Conservation (phyloP, 2,329 filamentous ascomycete genomes). For the Coniochaeta hoffmannii region DNA sequence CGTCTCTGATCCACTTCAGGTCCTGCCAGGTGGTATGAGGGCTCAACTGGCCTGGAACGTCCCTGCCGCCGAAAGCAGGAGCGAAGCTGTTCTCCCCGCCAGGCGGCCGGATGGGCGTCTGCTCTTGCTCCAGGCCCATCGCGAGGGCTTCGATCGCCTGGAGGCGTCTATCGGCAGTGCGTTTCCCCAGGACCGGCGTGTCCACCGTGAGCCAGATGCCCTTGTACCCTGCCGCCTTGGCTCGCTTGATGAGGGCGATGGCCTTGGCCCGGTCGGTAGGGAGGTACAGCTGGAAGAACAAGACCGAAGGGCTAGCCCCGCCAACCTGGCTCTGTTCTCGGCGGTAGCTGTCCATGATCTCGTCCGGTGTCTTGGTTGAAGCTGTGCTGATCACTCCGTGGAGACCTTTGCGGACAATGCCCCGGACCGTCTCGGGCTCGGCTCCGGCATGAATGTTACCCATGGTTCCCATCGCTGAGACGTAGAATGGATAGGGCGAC, state of each 20-base stretch:
- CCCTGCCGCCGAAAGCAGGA: constrained; percentile 6
- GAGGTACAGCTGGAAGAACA: constrained; percentile 8
- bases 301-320: constrained; percentile 6
- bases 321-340: not conserved
- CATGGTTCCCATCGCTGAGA: constrained; percentile 3
- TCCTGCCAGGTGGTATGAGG: constrained; percentile 13
- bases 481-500: constrained; percentile 3
- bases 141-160: constrained; percentile 11
- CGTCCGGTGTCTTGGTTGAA: constrained; percentile 1
- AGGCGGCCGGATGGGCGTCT: not conserved
- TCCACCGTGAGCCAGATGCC: constrained; percentile 18
- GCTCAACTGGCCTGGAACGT: constrained; percentile 7
- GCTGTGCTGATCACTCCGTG: constrained; percentile 9
- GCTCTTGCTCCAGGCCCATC: constrained; percentile 8
- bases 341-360: constrained; percentile 3
- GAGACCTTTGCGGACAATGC: constrained; percentile 1
- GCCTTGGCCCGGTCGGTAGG: constrained; percentile 1
- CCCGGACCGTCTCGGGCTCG: constrained; percentile 2
- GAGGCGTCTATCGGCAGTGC: constrained; percentile 13
- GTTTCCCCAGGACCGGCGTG: constrained; percentile 24
- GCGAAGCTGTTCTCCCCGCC: constrained; percentile 8
- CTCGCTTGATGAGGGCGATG: not conserved
- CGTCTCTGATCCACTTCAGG: constrained; percentile 11
- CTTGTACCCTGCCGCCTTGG: constrained; percentile 5
- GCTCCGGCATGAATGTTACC: constrained; percentile 2